Base-by-base conservation (phyloP, 768 basidiomycete species). In the Butyriboletus loyo region DNA sequence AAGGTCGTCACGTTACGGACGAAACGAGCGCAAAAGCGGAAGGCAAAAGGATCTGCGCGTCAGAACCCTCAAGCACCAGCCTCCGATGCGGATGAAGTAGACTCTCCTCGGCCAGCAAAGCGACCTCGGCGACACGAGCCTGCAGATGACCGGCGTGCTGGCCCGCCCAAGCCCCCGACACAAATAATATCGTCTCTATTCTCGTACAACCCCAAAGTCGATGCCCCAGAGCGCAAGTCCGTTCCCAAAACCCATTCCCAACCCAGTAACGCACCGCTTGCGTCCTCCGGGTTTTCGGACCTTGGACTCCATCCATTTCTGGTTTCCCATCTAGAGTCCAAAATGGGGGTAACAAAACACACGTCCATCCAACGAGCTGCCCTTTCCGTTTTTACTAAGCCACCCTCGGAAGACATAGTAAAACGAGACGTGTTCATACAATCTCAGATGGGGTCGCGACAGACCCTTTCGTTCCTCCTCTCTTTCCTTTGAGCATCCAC, bases 381-480 rank as follows among this genome's bases (percentile, higher is more conserved):
- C 10, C 72, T 87, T 13, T 77, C 82, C 7, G 69, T 85, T n/a
- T 77, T 98, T 38, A 78, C 89, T 4, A 71, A 67, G 35, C 61
- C 70, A 8, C 53, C 65, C 8, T 68, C 76, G 0, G 58, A 70
- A 25, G 73, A 67, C 56, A 72, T 70, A 53, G 56, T 60, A 43
- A 72, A 74, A 44, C 77, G 88, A 53, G 93, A 96, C 69, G 82
- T 89, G 15, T 95, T 97, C 69, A 90, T 98, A 50, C 95, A 97
- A 69, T 91, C 93, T 13, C 94, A 98, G 67, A 98, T 95, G 9
- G 96, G 96, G 50, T 98, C 95, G 0, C 96, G 96, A 65, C 98
- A 98, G 73, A 98, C 95, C 0, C 74, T 98, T 22, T 82, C 94
- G 4, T 98, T 90, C 74, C 81, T 98, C 22, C 82, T 98, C 11